Evolutionary conservation across 352 stramenopile species (phyloP).

Genomic region (Chrysophaeum taylorii): DNA sequence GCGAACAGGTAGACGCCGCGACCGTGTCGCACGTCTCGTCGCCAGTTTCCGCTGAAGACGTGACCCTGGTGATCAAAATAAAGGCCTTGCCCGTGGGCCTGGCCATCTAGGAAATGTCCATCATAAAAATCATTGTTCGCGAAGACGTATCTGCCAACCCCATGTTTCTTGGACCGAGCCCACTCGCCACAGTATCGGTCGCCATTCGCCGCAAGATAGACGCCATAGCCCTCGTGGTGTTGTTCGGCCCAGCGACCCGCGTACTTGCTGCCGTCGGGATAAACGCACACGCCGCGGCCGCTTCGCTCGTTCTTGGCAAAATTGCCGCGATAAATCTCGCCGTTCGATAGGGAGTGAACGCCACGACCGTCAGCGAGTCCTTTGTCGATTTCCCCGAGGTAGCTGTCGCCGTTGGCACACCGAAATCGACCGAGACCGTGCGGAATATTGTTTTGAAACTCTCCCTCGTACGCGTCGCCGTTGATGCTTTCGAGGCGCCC

Average conservation of each 20-base stretch:
- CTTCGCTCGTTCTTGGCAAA: conserved; percentile 25
- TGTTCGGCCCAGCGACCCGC: conserved; percentile 32
- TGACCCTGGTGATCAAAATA: conserved; percentile 42
- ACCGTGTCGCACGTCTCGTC: conserved; percentile 56
- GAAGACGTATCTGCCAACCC: conserved; percentile 42
- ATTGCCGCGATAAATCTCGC: conserved; percentile 64
- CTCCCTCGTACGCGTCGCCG: conserved; percentile 67
- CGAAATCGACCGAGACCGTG: conserved; percentile 61
- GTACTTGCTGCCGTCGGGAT: conserved; percentile 35
- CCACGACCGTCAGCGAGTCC: conserved; percentile 27
- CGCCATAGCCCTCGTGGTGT: conserved; percentile 32
- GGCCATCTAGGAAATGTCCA: conserved; percentile 60
- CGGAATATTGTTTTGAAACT: conserved; percentile 42
- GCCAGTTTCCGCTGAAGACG: conserved; percentile 29
- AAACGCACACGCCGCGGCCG: conserved; percentile 28
- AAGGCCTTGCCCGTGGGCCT: conserved; percentile 60
- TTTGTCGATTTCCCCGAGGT: conserved; percentile 54
- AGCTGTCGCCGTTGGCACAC: conserved; percentile 66
- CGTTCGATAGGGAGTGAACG: conserved; percentile 15
- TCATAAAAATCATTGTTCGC: conserved; percentile 51
- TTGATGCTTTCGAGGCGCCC: conserved; percentile 52
- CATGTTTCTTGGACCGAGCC: conserved; percentile 60
- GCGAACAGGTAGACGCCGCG: conserved; percentile 61
- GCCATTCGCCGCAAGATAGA: conserved; percentile 29
- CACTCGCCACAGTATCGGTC: conserved; percentile 72